A percentile compares a stretch with the other conserved stretches of the same genome.
Evolutionary conservation across 495 filamentous ascomycete genomes (phyloP).

Genomic region (Penicillium atrosanguineum): DNA sequence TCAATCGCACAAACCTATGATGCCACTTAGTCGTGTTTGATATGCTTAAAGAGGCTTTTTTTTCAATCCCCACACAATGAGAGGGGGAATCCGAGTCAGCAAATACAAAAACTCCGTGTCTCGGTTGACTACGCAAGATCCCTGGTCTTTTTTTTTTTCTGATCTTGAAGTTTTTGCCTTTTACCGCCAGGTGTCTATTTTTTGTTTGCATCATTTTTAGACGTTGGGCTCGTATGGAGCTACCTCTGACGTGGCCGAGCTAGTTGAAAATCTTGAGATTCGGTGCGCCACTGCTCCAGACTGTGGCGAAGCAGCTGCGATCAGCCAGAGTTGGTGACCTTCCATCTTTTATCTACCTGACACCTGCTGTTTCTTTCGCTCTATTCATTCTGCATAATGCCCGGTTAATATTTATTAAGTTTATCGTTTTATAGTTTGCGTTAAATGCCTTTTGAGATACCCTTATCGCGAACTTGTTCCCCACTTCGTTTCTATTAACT

Average conservation of each 20-base stretch:
- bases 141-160: conserved; percentile 11
- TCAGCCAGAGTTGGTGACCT: conserved; percentile 25
- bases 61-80: conserved; percentile 13
- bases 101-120: conserved; percentile 6
- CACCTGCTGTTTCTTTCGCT: conserved; percentile 6
- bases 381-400: conserved; percentile 7
- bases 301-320: conserved; percentile 47
- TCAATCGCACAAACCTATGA: conserved; percentile 33
- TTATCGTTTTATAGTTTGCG: conserved; percentile 5
- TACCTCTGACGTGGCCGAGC: conserved; percentile 29
- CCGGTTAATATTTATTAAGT: conserved; percentile 12
- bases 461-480: conserved; percentile 6
- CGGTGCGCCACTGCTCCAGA: conserved; percentile 29
- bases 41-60: conserved; percentile 15
- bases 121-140: conserved; percentile 6
- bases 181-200: neutral
- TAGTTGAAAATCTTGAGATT: conserved; percentile 19
- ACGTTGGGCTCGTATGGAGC: conserved; percentile 13
- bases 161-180: neutral
- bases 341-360: conserved; percentile 25
- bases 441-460: conserved; percentile 15
- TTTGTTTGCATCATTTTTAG: conserved; percentile 12
- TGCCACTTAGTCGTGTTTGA: conserved; percentile 21
- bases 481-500: conserved; percentile 14
- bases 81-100: conserved; percentile 19